Conservation (phyloP, 2,329 filamentous ascomycete genomes). For the Exutisphaerella laricina region DNA sequence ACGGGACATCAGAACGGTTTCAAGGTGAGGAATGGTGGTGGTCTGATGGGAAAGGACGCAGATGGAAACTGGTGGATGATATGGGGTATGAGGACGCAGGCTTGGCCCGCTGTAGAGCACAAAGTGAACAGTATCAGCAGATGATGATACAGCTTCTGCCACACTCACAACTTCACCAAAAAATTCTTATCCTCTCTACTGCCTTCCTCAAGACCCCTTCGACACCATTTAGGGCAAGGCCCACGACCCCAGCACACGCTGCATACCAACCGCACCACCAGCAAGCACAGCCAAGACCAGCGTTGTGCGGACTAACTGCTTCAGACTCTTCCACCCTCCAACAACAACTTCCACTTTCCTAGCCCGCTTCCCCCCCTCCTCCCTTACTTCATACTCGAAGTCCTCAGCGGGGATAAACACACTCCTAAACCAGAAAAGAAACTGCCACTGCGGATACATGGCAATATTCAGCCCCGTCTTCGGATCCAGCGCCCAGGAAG, state of each 20-base stretch:
- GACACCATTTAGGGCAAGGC: no score
- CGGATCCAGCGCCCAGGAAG: slow-evolving; percentile 48
- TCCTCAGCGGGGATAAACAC: slow-evolving; percentile 36
- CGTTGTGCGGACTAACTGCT: slow-evolving; percentile 6
- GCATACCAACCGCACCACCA: slow-evolving; percentile 13
- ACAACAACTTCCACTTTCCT: slow-evolving; percentile 16
- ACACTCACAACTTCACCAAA: no score
- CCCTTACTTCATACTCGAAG: slow-evolving; percentile 21
- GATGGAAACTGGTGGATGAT: slow-evolving; percentile 13
- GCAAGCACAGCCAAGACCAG: slow-evolving; percentile 2
- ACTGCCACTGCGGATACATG: slow-evolving; percentile 51
- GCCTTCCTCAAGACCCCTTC: no score
- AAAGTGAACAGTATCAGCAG: neutral
- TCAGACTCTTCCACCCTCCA: slow-evolving; percentile 22
- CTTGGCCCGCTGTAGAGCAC: neutral
- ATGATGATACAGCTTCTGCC: no score
- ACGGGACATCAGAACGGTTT: slow-evolving; percentile 8
- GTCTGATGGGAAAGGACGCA: slow-evolving; percentile 12
- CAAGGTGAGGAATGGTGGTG: slow-evolving; percentile 8
- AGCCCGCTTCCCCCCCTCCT: slow-evolving; percentile 13
- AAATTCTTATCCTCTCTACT: no score
- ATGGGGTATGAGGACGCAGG: neutral
- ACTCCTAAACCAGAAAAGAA: slow-evolving; percentile 45
- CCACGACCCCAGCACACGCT: no score
- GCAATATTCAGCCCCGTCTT: slow-evolving; percentile 46